These are phyloP conservation scores for Thamnidium elegans DNA, from an alignment of 192 early-diverging fungal species.

Conservation along the genomic window DNA sequence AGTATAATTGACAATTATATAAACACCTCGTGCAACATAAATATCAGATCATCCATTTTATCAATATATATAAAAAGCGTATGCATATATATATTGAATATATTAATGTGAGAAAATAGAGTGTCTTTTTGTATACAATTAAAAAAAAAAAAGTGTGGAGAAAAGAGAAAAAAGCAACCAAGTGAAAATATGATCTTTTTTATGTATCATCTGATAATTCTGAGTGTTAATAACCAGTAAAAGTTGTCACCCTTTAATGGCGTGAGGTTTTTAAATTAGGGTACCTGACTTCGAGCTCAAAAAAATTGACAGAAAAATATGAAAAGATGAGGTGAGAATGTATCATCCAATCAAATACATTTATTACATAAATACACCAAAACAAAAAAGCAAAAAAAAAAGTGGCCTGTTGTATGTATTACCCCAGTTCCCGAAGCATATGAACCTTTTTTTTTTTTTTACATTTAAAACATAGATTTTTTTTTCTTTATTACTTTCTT, in stretches of 20 bases:
- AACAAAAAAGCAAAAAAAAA: constrained; percentile 1
- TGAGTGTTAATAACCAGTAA: too few species aligned
- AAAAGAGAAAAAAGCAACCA: neutral
- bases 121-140: neutral
- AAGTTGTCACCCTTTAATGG: neutral
- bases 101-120: neutral
- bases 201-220: too few species aligned
- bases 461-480: too few species aligned
- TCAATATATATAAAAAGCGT: too few species aligned
- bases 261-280: constrained; percentile 12
- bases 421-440: neutral
- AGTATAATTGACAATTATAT: too few species aligned
- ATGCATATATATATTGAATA: neutral
- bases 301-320: neutral
- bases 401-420: constrained; percentile 12
- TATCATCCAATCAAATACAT: constrained; percentile 1
- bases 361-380: neutral
- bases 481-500: neutral
- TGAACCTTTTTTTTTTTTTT: constrained; percentile 4
- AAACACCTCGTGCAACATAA: too few species aligned
- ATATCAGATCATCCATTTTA: too few species aligned
- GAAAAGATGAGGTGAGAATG: constrained; percentile 15
- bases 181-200: neutral
- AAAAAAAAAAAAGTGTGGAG: neutral
- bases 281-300: constrained; percentile 1